Evolutionary conservation across 2,329 filamentous ascomycete species (phyloP).

Genomic region (Elsinoe fawcettii): DNA sequence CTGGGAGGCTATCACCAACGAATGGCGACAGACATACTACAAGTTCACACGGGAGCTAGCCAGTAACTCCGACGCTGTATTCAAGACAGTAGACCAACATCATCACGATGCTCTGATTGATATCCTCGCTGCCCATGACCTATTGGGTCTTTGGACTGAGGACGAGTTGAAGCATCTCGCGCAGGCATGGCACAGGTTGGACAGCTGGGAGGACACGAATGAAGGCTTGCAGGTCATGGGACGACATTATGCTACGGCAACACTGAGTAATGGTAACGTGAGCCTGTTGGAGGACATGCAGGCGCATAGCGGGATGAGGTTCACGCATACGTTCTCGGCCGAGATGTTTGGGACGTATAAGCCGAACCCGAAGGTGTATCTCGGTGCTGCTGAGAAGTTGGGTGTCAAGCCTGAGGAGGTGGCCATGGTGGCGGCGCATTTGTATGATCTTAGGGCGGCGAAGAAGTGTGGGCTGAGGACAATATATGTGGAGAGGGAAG

Average conservation of each 20-base stretch:
- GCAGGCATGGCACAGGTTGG: constrained; percentile 63
- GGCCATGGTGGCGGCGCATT: constrained; percentile 70
- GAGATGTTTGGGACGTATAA: constrained; percentile 71
- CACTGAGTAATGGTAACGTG: constrained; percentile 67
- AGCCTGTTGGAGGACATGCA: constrained; percentile 59
- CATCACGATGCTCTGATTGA: constrained; percentile 55
- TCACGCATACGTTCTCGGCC: constrained; percentile 55
- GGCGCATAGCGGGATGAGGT: constrained; percentile 51
- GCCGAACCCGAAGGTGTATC: constrained; percentile 59
- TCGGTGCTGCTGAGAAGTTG: constrained; percentile 56
- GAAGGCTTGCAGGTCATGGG: constrained; percentile 50
- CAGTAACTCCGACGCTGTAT: constrained; percentile 38
- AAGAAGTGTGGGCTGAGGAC: constrained; percentile 57
- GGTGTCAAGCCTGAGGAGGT: constrained; percentile 53
- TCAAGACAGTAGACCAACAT: constrained; percentile 66
- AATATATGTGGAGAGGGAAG: constrained; percentile 62
- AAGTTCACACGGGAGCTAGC: constrained; percentile 48
- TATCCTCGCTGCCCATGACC: constrained; percentile 47
- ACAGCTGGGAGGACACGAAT: constrained; percentile 59
- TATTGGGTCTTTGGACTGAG: constrained; percentile 47
- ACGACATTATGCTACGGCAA: constrained; percentile 50
- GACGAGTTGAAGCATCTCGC: constrained; percentile 38
- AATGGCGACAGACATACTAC: constrained; percentile 56
- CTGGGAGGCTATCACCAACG: constrained; percentile 59
- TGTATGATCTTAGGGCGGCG: constrained; percentile 61